Evolutionary conservation across 441 rosid genomes (phyloP).

Genomic region (Pelargonium australe): DNA sequence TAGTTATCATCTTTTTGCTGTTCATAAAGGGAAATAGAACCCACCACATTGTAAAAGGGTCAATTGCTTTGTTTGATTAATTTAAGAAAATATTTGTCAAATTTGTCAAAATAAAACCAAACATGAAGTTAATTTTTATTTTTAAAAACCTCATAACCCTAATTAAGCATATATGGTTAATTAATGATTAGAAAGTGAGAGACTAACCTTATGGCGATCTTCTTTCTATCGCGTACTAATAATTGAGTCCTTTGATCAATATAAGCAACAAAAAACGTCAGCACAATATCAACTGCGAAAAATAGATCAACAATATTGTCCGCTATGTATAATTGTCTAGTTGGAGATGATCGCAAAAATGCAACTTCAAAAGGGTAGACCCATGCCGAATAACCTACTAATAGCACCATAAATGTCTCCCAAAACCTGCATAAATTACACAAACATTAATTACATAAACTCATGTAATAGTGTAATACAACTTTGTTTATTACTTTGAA

Average conservation of each 20-base stretch:
- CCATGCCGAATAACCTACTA: constrained; percentile 64
- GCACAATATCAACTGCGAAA: constrained; percentile 52
- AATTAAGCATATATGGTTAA: not conserved
- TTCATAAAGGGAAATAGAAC: no score
- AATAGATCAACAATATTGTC: constrained; percentile 58
- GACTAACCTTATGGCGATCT: constrained; percentile 54
- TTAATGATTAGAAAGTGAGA: no score
- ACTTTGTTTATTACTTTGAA: no score
- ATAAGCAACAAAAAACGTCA: constrained; percentile 53
- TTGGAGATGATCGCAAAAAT: constrained; percentile 35
- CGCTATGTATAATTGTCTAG: constrained; percentile 31
- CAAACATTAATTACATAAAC: no score
- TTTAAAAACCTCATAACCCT: no score
- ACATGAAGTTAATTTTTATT: no score
- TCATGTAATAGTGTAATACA: no score
- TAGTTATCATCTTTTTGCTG: no score
- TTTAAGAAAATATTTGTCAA: not conserved
- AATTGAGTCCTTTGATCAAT: constrained; percentile 49
- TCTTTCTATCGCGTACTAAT: constrained; percentile 42
- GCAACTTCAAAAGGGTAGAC: constrained; percentile 57
- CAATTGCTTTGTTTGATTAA: no score
- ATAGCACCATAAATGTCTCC: constrained; percentile 56
- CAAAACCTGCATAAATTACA: constrained; percentile 36
- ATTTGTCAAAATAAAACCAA: not conserved
- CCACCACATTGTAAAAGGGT: no score